Percentiles rank a stretch among this genome's conserved stretches.
These are phyloP conservation scores for Chrysoporthe austroafricana DNA, from an alignment of 2,329 filamentous ascomycete genomes.

Conservation along the genomic window DNA sequence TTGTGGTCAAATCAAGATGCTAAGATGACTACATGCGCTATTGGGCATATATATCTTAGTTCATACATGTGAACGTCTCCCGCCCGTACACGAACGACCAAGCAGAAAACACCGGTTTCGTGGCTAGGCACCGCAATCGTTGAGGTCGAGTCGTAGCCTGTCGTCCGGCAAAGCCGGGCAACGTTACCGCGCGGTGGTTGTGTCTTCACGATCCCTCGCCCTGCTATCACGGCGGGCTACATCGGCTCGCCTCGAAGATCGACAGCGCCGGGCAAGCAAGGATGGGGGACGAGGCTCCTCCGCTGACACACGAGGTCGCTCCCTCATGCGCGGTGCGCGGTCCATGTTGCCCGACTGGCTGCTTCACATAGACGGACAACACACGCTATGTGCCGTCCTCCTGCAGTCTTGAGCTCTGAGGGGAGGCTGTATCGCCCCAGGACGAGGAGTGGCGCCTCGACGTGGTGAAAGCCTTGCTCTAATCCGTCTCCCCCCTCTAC, in stretches of 20 bases:
- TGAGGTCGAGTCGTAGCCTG: not conserved
- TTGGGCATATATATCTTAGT: no score
- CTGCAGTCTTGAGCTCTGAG: not conserved
- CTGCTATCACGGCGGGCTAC: not conserved
- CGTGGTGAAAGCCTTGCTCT: not conserved
- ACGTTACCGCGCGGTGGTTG: not conserved
- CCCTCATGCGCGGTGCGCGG: not conserved
- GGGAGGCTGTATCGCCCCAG: not conserved
- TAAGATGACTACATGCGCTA: no score
- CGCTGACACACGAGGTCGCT: no score
- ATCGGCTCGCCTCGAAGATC: not conserved
- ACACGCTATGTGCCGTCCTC: not conserved
- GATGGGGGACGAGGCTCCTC: not conserved
- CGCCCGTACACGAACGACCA: no score
- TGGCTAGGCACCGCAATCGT: no score
- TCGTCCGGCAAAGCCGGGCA: not conserved
- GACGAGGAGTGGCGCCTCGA: not conserved
- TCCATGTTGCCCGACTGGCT: not conserved
- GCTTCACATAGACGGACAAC: not conserved
- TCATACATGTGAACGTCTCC: no score
- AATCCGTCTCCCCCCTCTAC: not conserved
- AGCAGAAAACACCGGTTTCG: not conserved
- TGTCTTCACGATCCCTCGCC: not conserved
- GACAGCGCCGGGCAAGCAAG: not conserved
- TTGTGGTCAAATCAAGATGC: no score